Evolutionary conservation across 345 rosid genomes (phyloP).

Genomic region (Atalantia buxifolia): DNA sequence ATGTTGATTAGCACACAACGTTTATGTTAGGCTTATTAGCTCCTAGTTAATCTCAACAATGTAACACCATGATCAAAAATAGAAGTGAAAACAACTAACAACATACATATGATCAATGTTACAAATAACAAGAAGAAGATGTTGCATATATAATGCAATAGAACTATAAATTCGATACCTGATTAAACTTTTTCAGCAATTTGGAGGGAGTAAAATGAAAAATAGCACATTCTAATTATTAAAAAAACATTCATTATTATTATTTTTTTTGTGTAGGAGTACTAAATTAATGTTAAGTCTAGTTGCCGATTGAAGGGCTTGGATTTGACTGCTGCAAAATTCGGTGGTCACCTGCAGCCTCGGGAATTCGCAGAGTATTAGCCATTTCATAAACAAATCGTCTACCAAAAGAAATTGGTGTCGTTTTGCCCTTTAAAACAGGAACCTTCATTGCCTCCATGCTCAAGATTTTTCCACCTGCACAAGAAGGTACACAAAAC

Average conservation of each 20-base stretch:
- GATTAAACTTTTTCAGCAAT: no score
- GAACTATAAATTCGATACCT: no score
- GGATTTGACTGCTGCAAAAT: not conserved
- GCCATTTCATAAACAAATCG: not conserved
- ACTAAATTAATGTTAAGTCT: not conserved
- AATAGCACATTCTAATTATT: no score
- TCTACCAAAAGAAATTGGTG: not conserved
- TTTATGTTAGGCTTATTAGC: no score
- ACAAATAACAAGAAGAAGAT: no score
- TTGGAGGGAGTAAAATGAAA: no score
- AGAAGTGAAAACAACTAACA: no score
- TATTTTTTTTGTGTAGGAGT: not conserved
- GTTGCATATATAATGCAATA: no score
- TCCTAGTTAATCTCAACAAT: no score
- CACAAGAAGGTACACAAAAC: not conserved
- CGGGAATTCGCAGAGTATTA: not conserved
- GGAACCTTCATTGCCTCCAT: not conserved
- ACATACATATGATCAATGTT: no score
- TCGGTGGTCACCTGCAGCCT: not conserved
- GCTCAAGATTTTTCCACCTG: slow-evolving; percentile 1
- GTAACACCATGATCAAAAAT: no score
- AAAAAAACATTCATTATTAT: not conserved
- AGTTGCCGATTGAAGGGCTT: not conserved
- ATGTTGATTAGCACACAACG: no score
- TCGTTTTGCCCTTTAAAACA: not conserved